Conservation (phyloP, 371 early-diverging fungal genomes). For the Mortierella sp. region DNA sequence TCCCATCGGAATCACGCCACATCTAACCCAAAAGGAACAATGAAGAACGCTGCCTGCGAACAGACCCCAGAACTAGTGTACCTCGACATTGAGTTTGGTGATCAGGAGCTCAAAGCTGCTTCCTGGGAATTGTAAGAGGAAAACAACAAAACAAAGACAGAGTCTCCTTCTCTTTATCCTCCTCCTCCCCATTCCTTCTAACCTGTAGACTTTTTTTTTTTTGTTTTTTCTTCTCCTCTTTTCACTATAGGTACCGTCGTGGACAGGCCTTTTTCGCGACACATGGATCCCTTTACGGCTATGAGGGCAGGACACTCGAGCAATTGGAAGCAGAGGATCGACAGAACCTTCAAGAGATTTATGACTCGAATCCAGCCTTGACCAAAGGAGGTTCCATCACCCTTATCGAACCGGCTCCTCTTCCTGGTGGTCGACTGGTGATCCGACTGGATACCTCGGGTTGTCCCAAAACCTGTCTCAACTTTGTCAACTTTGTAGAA, state of each 20-base stretch:
- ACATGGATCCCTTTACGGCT: slow-evolving; percentile 59
- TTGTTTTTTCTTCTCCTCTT: neutral
- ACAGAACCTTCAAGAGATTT: slow-evolving; percentile 59
- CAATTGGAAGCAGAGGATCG: slow-evolving; percentile 47
- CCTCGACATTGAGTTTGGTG: slow-evolving; percentile 60
- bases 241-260: slow-evolving; percentile 37
- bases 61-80: slow-evolving; percentile 34
- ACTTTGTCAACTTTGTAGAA: slow-evolving; percentile 62
- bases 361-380: slow-evolving; percentile 52
- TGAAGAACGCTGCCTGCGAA: too few species aligned
- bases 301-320: slow-evolving; percentile 47
- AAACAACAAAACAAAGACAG: neutral
- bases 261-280: slow-evolving; percentile 57
- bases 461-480: slow-evolving; percentile 72
- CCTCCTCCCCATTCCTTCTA: neutral
- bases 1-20: too few species aligned
- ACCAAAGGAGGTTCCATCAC: slow-evolving; percentile 39
- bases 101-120: slow-evolving; percentile 42
- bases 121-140: neutral
- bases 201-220: neutral
- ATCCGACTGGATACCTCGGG: slow-evolving; percentile 60
- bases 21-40: too few species aligned
- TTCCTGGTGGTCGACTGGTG: slow-evolving; percentile 61
- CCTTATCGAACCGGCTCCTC: slow-evolving; percentile 53
- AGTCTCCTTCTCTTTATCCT: neutral